These are phyloP conservation scores for Rehmannia glutinosa DNA, from an alignment of 257 asterid genomes.

Conservation along the genomic window DNA sequence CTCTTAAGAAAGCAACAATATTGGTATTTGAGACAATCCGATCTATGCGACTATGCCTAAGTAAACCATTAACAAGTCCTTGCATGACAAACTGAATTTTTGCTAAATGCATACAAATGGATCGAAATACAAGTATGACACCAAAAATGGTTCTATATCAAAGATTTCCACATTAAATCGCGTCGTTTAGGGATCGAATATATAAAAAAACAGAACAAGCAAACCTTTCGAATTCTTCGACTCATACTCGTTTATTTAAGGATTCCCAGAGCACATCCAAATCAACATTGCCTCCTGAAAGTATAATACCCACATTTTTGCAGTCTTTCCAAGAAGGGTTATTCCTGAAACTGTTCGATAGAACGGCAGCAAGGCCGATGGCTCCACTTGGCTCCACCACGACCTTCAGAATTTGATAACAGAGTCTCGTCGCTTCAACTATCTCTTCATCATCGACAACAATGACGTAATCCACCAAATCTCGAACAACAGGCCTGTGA, in stretches of 20 bases:
- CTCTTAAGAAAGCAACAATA: too few species aligned
- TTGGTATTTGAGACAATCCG: too few species aligned
- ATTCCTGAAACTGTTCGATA: slow-evolving; percentile 52
- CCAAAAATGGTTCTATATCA: too few species aligned
- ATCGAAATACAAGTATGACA: too few species aligned
- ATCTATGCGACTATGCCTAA: too few species aligned
- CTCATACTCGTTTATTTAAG: slow-evolving; percentile 25
- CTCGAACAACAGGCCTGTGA: slow-evolving; percentile 90
- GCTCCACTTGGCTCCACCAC: slow-evolving; percentile 98
- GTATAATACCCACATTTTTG: slow-evolving; percentile 48
- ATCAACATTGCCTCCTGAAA: slow-evolving; percentile 97
- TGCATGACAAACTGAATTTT: too few species aligned
- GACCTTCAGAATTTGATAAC: slow-evolving; percentile 75
- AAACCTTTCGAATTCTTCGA: too few species aligned
- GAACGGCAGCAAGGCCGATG: slow-evolving; percentile 86
- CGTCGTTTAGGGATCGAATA: too few species aligned
- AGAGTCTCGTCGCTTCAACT: slow-evolving; percentile 66
- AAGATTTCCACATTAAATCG: too few species aligned
- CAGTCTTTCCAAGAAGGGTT: slow-evolving; percentile 44
- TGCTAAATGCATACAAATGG: too few species aligned
- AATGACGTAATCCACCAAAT: slow-evolving; percentile 76
- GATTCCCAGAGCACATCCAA: slow-evolving; percentile 76
- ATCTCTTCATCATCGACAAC: slow-evolving; percentile 75
- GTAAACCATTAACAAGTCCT: too few species aligned
- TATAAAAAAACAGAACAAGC: too few species aligned